A percentile compares a stretch with the other conserved stretches of the same genome.
Conservation (phyloP, 2,329 filamentous ascomycete genomes). For the Bipolaris oryzae region DNA sequence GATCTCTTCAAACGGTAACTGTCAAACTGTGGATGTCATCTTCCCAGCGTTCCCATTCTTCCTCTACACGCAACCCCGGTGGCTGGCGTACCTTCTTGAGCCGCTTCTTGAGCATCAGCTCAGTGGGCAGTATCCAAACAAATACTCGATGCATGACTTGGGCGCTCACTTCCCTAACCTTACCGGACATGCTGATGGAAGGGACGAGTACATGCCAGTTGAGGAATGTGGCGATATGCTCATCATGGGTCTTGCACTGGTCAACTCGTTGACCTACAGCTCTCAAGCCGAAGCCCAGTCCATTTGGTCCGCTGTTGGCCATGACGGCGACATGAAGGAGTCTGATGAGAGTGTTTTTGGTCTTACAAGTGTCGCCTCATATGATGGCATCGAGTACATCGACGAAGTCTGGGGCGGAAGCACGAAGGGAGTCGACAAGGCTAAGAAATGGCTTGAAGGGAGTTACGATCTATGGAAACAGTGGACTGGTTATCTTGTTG, state of each 20-base stretch:
- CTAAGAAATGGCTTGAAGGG: constrained; percentile 67
- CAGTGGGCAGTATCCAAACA: constrained; percentile 82
- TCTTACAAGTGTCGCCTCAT: constrained; percentile 55
- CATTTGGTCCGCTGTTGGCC: constrained; percentile 60
- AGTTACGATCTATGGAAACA: constrained; percentile 77
- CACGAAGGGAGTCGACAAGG: constrained; percentile 60
- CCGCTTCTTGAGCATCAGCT: constrained; percentile 81
- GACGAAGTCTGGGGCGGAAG: constrained; percentile 66
- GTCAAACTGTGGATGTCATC: constrained; percentile 86
- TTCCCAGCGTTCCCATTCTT: constrained; percentile 88
- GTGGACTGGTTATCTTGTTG: constrained; percentile 80
- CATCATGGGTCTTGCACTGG: constrained; percentile 78
- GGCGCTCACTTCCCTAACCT: constrained; percentile 75
- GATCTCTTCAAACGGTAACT: constrained; percentile 83
- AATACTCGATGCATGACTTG: constrained; percentile 79
- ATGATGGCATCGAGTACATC: constrained; percentile 62
- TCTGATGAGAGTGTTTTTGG: constrained; percentile 53
- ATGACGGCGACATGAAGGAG: constrained; percentile 27
- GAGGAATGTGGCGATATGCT: constrained; percentile 84
- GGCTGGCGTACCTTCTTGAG: constrained; percentile 79
- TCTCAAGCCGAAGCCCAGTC: constrained; percentile 63
- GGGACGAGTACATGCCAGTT: constrained; percentile 76
- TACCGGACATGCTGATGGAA: constrained; percentile 73
- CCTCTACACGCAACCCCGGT: constrained; percentile 80
- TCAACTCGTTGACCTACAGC: constrained; percentile 73